Evolutionary conservation across 495 filamentous ascomycete species (phyloP).

Genomic region (Rostrohypoxylon terebratum): DNA sequence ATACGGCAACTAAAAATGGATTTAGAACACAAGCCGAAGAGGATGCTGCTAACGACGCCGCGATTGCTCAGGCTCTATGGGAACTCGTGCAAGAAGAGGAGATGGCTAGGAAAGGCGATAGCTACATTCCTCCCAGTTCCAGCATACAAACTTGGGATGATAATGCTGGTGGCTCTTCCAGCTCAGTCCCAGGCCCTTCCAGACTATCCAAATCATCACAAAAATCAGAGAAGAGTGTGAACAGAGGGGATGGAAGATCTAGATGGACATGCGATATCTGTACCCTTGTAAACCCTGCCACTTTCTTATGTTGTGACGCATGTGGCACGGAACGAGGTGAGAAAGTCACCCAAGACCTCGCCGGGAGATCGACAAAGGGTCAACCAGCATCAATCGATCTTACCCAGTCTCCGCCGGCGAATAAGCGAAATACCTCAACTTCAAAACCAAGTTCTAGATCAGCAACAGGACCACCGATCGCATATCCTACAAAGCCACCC

Average conservation of each 20-base stretch:
- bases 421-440: constrained; percentile 34
- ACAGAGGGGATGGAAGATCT: constrained; percentile 19
- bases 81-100: constrained; percentile 85
- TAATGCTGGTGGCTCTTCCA: neutral
- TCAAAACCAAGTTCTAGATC: constrained; percentile 45
- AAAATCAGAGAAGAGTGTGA: neutral
- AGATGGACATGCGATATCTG: constrained; percentile 82
- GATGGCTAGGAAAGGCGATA: constrained; percentile 69
- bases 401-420: constrained; percentile 39
- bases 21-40: constrained; percentile 88
- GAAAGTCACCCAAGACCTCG: constrained; percentile 44
- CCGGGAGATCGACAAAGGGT: constrained; percentile 33
- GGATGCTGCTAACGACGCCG: constrained; percentile 88
- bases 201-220: constrained; percentile 1
- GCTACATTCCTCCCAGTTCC: constrained; percentile 68
- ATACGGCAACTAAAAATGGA: constrained; percentile 76
- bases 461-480: constrained; percentile 28
- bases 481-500: constrained; percentile 54
- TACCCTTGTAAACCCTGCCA: constrained; percentile 82
- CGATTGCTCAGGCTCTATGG: constrained; percentile 88
- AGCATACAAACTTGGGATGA: constrained; percentile 16
- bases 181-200: neutral
- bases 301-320: constrained; percentile 79
- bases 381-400: constrained; percentile 49
- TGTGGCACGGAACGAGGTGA: constrained; percentile 75